Evolutionary conservation across 768 basidiomycete species (phyloP), one percentile per base, ranked within the genome.

Genomic region (Scleroderma citrinum): DNA sequence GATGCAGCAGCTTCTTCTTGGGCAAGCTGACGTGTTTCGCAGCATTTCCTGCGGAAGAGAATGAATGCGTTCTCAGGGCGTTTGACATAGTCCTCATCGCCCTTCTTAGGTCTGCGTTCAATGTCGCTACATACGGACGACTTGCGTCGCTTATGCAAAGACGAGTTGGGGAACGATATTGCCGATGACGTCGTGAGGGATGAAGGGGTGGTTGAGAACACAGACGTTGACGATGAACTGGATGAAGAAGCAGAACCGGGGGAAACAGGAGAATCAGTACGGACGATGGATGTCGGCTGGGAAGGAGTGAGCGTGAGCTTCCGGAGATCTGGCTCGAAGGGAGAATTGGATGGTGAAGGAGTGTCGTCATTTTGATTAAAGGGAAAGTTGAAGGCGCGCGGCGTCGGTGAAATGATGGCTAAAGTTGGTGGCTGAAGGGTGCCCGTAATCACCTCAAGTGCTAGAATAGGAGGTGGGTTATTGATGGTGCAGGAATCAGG

Each of bases 41-140:
- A 86, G 68, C 83, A 86, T 59, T 84, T 81, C 57, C 85, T 77
- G 47, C 87, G 80, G 77, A 89, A 89, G 48, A 89, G 76, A 63
- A 89, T 89, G 73, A 89, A 89, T 7, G 87, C 87, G 59, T 89
- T 88, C 69, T 87, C 84, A 2, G 86, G 87, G 37, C 87, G 81
- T 67, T 87, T 87, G 71, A 89, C 81, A 61, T 89, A 89, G 65
- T 86, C 85, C 43, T 85, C 84, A 66, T 88, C 86, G 57, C 87
- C 86, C 71, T 83, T 75, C 65, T 71, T 74, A 8, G 75, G 67
- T 49, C 67, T 57, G 55, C 78, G 78, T 52, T 82, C 81, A 59
- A 69, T 58, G 46, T 64, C 69, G 64, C 73, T 72, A 60, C 64
- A 73, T 59, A 69, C 68, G 45, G 70, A 74, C 39, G 73, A 73